These are phyloP conservation scores for Metarhizium humberi DNA, from an alignment of 2,329 filamentous ascomycete species.

Conservation along the genomic window DNA sequence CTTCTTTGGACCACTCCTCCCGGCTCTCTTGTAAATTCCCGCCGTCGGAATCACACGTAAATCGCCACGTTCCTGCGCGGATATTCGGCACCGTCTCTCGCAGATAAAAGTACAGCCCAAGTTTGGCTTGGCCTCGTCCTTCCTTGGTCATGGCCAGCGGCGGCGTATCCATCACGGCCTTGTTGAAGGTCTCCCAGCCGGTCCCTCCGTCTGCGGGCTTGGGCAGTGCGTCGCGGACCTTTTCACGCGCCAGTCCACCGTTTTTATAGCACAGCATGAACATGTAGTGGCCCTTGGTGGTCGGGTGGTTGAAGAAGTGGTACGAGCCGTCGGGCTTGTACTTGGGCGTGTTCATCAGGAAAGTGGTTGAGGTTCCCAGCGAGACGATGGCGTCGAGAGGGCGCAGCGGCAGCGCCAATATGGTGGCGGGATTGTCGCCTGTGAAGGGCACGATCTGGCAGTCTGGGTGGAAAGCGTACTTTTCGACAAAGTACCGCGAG, in stretches of 20 bases:
- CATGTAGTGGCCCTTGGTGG: conserved; percentile 87
- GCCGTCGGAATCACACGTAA: conserved; percentile 50
- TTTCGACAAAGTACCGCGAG: conserved; percentile 66
- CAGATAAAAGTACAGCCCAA: conserved; percentile 91
- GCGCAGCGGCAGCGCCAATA: conserved; percentile 78
- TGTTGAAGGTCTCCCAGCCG: conserved; percentile 76
- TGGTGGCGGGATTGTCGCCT: conserved; percentile 92
- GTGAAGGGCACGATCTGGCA: conserved; percentile 82
- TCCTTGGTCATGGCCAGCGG: conserved; percentile 53
- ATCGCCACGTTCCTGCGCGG: conserved; percentile 77
- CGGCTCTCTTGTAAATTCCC: conserved; percentile 32
- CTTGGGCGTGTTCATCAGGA: conserved; percentile 90
- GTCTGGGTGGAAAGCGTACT: conserved; percentile 66
- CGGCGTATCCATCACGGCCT: conserved; percentile 55
- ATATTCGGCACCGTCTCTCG: conserved; percentile 95
- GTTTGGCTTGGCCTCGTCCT: conserved; percentile 55
- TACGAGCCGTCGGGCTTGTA: conserved; percentile 87
- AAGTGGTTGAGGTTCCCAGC: conserved; percentile 90
- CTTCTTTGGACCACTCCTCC: conserved; percentile 36
- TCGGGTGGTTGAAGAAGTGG: conserved; percentile 98
- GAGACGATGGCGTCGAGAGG: conserved; percentile 90
- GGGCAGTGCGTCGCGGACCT: conserved; percentile 74
- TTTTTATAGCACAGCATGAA: conserved; percentile 99
- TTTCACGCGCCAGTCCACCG: conserved; percentile 84
- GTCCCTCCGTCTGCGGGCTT: conserved; percentile 31